Percentiles rank a stretch among this genome's conserved stretches.
Conservation (phyloP, 345 rosid genomes). For the Gossypium australe region DNA sequence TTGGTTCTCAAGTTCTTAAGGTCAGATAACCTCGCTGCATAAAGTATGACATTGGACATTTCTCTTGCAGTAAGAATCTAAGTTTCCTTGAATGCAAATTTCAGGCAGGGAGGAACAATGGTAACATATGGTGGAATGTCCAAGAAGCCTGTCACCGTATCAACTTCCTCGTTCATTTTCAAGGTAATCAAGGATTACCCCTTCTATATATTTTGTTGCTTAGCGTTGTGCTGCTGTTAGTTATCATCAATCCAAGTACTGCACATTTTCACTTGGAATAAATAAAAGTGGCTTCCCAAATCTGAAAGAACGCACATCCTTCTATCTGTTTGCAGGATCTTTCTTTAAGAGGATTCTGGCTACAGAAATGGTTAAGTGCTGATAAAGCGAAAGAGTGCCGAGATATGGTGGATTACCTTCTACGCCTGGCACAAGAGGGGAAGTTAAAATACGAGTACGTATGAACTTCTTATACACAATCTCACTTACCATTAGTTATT, state of each 20-base stretch:
- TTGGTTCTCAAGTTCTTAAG: constrained; percentile 76
- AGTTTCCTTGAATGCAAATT: background rate
- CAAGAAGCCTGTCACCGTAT: constrained; percentile 66
- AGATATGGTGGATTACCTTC: constrained; percentile 70
- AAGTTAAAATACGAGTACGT: constrained; percentile 84
- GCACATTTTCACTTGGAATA: background rate
- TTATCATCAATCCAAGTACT: background rate
- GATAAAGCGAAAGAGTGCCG: constrained; percentile 62
- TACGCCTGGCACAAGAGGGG: constrained; percentile 47
- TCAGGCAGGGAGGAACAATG: constrained; percentile 78
- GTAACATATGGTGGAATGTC: constrained; percentile 98
- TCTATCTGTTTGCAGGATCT: constrained; percentile 47
- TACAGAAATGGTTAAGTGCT: constrained; percentile 66
- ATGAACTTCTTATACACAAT: constrained; percentile 12
- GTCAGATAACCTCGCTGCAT: constrained; percentile 18
- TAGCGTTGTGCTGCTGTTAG: background rate
- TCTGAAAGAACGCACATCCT: background rate
- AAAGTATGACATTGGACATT: background rate
- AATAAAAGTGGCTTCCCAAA: background rate
- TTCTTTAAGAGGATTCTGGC: constrained; percentile 89
- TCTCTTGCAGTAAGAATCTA: background rate
- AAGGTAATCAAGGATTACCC: constrained; percentile 29
- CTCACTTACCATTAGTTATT: background rate
- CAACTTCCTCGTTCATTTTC: constrained; percentile 82
- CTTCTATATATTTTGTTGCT: background rate